Percentiles rank a stretch among this genome's conserved stretches.
Evolutionary conservation across 345 rosid genomes (phyloP).

Genomic region (Euphorbia lathyris): DNA sequence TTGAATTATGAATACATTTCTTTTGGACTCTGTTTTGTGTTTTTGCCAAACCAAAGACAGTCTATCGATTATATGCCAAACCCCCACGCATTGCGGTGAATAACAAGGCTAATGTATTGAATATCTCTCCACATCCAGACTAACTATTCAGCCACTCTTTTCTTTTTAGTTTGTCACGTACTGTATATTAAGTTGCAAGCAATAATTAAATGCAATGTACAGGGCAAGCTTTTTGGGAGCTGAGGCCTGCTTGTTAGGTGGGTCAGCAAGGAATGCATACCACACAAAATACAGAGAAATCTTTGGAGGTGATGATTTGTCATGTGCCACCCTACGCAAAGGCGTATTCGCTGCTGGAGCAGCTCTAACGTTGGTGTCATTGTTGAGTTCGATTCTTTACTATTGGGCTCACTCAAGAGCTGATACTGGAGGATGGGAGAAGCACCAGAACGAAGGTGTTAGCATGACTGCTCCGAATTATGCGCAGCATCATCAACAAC

Average conservation of each 20-base stretch:
- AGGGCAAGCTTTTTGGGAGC: conserved; percentile 94
- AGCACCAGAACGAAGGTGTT: conserved; percentile 76
- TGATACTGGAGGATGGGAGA: conserved; percentile 95
- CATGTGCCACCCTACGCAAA: conserved; percentile 83
- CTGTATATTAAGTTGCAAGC: background rate
- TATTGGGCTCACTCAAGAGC: conserved; percentile 84
- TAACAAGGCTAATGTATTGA: background rate
- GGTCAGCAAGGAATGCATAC: conserved; percentile 81
- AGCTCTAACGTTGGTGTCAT: conserved; percentile 73
- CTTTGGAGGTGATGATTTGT: conserved; percentile 41
- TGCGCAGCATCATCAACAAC: conserved; percentile 47
- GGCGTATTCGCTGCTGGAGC: conserved; percentile 96
- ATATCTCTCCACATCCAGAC: background rate
- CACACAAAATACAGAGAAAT: conserved; percentile 73
- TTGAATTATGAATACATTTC: too few relatives aligned
- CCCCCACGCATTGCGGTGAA: background rate
- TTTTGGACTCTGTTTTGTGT: background rate
- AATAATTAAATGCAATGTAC: conserved; percentile 9
- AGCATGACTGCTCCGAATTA: conserved; percentile 47
- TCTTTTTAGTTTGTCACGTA: background rate
- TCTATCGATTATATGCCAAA: background rate
- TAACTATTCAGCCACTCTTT: background rate
- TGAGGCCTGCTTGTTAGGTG: conserved; percentile 89
- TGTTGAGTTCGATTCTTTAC: conserved; percentile 59
- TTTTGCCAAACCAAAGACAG: background rate